Conservation (phyloP, 2,329 filamentous ascomycete genomes). For the Sclerotiophoma versabilis region DNA sequence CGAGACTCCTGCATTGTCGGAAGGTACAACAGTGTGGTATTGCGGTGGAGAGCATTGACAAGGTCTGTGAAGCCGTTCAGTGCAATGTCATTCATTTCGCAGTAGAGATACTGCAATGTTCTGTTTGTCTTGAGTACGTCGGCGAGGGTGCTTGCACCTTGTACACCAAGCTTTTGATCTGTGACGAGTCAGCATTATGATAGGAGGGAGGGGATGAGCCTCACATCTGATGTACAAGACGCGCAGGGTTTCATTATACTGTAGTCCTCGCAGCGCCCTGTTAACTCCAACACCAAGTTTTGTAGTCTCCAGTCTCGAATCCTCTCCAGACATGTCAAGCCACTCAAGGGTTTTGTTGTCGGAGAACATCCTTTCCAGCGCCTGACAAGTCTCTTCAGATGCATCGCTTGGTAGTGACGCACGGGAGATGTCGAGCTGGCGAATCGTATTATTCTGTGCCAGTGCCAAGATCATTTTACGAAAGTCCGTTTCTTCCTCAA, state of each 20-base stretch:
- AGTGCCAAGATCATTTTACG: slow-evolving; percentile 68
- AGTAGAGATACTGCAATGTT: slow-evolving; percentile 70
- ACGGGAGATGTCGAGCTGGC: slow-evolving; percentile 72
- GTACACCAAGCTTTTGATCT: slow-evolving; percentile 71
- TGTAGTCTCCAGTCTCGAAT: slow-evolving; percentile 73
- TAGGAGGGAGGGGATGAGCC: not conserved
- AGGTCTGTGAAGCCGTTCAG: slow-evolving; percentile 74
- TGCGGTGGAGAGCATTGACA: slow-evolving; percentile 72
- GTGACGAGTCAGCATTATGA: slow-evolving; percentile 21
- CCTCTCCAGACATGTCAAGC: slow-evolving; percentile 74
- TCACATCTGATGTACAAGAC: slow-evolving; percentile 67
- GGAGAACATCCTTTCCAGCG: slow-evolving; percentile 69
- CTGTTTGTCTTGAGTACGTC: slow-evolving; percentile 71
- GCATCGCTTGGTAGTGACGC: slow-evolving; percentile 74
- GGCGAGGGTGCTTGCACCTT: slow-evolving; percentile 72
- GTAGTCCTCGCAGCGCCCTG: slow-evolving; percentile 68
- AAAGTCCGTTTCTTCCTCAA: slow-evolving; percentile 70
- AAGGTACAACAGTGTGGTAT: slow-evolving; percentile 67
- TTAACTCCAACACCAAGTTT: slow-evolving; percentile 74
- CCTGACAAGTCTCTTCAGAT: slow-evolving; percentile 69
- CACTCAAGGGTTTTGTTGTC: slow-evolving; percentile 71
- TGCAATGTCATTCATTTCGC: slow-evolving; percentile 75
- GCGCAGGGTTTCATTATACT: slow-evolving; percentile 67
- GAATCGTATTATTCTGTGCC: slow-evolving; percentile 67
- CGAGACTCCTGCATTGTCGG: slow-evolving; percentile 70